Percentiles rank a stretch among this genome's conserved stretches.
phyloP scores from a whole-genome alignment of 768 basidiomycete genomes.

The Strobilomyces echinocephalus region DNA sequence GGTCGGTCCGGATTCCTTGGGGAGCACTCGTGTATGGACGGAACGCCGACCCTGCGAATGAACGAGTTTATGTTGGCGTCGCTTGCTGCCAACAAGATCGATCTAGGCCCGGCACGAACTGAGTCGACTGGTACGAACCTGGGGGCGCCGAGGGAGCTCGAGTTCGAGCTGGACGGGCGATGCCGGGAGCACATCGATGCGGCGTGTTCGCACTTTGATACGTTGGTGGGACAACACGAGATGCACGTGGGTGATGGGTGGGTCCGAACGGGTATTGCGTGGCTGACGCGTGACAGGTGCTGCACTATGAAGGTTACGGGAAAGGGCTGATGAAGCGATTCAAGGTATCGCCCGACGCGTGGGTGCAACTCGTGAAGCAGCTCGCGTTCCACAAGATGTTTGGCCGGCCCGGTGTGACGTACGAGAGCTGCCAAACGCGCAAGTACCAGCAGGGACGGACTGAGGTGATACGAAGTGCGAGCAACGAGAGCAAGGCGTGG shows the following conservation, averaged over 20 bases:
- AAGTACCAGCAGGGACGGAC: constrained; percentile 89
- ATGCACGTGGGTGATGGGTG: constrained; percentile 50
- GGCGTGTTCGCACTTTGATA: constrained; percentile 67
- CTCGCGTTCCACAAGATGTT: constrained; percentile 90
- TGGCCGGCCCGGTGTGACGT: constrained; percentile 71
- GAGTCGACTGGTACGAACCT: constrained; percentile 37
- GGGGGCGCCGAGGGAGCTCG: constrained; percentile 59
- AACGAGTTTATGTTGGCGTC: constrained; percentile 90
- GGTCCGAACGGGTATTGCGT: not conserved
- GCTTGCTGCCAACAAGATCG: constrained; percentile 65
- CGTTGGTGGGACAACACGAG: constrained; percentile 73
- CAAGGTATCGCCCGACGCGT: constrained; percentile 88
- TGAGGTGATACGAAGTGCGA: constrained; percentile 88
- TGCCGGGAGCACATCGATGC: constrained; percentile 48
- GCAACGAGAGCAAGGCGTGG: constrained; percentile 79
- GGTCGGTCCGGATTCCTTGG: constrained; percentile 92
- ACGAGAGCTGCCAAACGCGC: constrained; percentile 93
- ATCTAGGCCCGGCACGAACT: constrained; percentile 56
- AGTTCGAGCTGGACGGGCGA: constrained; percentile 59
- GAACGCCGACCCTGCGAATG: constrained; percentile 90
- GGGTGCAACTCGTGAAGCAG: constrained; percentile 94
- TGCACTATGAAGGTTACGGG: constrained; percentile 87
- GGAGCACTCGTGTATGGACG: constrained; percentile 87
- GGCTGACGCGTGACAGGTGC: constrained; percentile 42
- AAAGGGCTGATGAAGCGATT: constrained; percentile 79